These are phyloP conservation scores for Cercospora sp. DNA, from an alignment of 2,329 filamentous ascomycete genomes.

Conservation along the genomic window DNA sequence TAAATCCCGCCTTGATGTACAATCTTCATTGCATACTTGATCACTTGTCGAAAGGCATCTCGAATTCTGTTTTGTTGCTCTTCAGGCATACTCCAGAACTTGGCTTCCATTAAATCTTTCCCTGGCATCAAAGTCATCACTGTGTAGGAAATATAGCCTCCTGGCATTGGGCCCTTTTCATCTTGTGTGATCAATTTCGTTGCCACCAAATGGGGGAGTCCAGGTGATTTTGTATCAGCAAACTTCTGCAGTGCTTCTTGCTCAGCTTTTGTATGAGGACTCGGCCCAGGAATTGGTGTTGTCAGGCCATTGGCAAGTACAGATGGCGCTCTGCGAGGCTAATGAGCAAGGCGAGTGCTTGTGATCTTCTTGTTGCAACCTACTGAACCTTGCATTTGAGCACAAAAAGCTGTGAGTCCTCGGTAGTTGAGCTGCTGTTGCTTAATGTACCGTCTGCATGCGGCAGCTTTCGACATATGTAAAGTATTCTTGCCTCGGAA, in stretches of 20 bases:
- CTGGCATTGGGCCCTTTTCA: constrained; percentile 28
- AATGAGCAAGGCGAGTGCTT: neutral
- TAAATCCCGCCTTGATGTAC: too few relatives aligned
- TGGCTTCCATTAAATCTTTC: constrained; percentile 32
- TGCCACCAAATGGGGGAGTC: constrained; percentile 33
- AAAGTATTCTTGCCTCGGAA: constrained; percentile 35
- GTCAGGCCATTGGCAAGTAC: constrained; percentile 29
- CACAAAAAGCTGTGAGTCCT: constrained; percentile 25
- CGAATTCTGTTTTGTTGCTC: constrained; percentile 29
- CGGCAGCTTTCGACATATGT: constrained; percentile 25
- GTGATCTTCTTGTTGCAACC: neutral
- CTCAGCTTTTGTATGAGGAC: constrained; percentile 33
- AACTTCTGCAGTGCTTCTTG: constrained; percentile 33
- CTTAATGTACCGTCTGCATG: neutral
- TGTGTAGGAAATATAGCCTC: constrained; percentile 35
- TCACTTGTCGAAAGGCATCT: constrained; percentile 26
- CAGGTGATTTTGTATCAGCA: constrained; percentile 16
- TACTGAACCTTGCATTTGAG: constrained; percentile 39
- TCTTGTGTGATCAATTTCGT: constrained; percentile 29
- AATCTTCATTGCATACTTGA: constrained; percentile 24
- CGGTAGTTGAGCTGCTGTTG: neutral
- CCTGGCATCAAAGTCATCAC: constrained; percentile 37
- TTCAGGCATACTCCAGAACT: constrained; percentile 35
- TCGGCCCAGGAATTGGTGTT: constrained; percentile 31
- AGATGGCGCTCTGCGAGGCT: constrained; percentile 29